phyloP scores from a whole-genome alignment of 2,329 filamentous ascomycete genomes.

The Neofusicoccum ribis region DNA sequence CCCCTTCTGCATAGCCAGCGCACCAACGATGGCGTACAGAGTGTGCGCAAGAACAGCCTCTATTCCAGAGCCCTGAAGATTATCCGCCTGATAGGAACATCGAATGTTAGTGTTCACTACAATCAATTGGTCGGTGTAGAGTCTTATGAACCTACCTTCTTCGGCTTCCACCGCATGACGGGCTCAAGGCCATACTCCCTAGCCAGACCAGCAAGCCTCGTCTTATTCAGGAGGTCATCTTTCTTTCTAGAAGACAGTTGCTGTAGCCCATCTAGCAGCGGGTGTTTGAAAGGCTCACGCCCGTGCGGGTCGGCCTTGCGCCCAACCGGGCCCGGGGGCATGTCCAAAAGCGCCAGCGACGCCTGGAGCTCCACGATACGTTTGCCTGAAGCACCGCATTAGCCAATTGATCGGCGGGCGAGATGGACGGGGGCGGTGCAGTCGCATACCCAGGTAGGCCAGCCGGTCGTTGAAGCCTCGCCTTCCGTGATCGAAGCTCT shows the following conservation, averaged over 20 bases:
- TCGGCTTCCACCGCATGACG: slow-evolving; percentile 87
- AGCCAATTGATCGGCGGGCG: background rate
- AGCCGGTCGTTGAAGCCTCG: slow-evolving; percentile 93
- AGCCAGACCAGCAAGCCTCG: slow-evolving; percentile 68
- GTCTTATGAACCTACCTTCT: slow-evolving; percentile 59
- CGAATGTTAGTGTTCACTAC: background rate
- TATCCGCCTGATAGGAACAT: slow-evolving; percentile 53
- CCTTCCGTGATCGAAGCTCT: slow-evolving; percentile 94
- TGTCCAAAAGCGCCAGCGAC: slow-evolving; percentile 61
- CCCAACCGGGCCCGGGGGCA: slow-evolving; percentile 34
- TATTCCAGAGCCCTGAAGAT: slow-evolving; percentile 71
- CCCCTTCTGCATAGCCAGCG: slow-evolving; percentile 84
- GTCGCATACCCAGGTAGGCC: slow-evolving; percentile 74
- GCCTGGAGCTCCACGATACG: slow-evolving; percentile 65
- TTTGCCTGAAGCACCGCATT: slow-evolving; percentile 52
- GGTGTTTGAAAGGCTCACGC: slow-evolving; percentile 68
- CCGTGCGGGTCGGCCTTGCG: slow-evolving; percentile 39
- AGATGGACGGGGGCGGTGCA: background rate
- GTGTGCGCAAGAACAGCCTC: slow-evolving; percentile 74
- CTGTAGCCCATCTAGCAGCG: slow-evolving; percentile 69
- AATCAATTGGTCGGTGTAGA: background rate
- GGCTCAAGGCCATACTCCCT: slow-evolving; percentile 67
- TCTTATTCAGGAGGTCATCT: slow-evolving; percentile 61
- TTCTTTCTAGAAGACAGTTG: slow-evolving; percentile 67
- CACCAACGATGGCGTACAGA: slow-evolving; percentile 83